These are phyloP conservation scores for Corchorus olitorius DNA, from an alignment of 345 rosid species.

Conservation along the genomic window DNA sequence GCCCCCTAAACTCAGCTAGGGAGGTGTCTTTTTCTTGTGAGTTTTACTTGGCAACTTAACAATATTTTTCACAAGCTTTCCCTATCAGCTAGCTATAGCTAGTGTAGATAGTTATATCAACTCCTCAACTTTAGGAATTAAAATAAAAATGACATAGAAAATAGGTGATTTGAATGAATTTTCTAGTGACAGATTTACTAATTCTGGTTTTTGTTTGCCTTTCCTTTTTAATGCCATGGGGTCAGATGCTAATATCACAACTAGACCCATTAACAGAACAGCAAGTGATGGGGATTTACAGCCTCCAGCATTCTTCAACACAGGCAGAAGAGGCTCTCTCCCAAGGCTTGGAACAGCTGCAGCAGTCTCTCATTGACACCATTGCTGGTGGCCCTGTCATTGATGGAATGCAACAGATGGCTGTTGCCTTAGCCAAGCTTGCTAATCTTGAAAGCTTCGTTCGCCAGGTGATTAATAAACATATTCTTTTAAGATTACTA, in stretches of 20 bases:
- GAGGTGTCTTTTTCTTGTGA: not conserved
- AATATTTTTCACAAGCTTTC: not conserved
- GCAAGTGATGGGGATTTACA: slow-evolving; percentile 87
- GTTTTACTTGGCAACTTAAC: not conserved
- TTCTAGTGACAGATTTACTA: too few species aligned
- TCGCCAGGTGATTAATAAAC: slow-evolving; percentile 65
- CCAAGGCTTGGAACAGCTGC: slow-evolving; percentile 91
- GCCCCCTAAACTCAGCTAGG: slow-evolving; percentile 6
- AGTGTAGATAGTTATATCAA: not conserved
- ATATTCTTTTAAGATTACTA: not conserved
- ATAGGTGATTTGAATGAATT: too few species aligned
- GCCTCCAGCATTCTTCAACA: slow-evolving; percentile 89
- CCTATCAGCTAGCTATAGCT: not conserved
- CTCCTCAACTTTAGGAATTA: slow-evolving; percentile 2
- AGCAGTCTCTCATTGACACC: slow-evolving; percentile 87
- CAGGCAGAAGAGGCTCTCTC: slow-evolving; percentile 96
- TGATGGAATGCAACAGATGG: slow-evolving; percentile 97
- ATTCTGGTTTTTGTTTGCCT: too few species aligned
- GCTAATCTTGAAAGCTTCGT: slow-evolving; percentile 91
- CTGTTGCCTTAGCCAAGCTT: slow-evolving; percentile 81
- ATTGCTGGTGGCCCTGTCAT: slow-evolving; percentile 51
- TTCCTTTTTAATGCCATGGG: too few species aligned
- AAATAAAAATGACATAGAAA: not conserved
- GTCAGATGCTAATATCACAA: slow-evolving; percentile 79
- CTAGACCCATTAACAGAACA: slow-evolving; percentile 89